A percentile compares a stretch with the other conserved stretches of the same genome.
phyloP scores from a whole-genome alignment of 768 basidiomycete species.

The Tephrocybe sp. region DNA sequence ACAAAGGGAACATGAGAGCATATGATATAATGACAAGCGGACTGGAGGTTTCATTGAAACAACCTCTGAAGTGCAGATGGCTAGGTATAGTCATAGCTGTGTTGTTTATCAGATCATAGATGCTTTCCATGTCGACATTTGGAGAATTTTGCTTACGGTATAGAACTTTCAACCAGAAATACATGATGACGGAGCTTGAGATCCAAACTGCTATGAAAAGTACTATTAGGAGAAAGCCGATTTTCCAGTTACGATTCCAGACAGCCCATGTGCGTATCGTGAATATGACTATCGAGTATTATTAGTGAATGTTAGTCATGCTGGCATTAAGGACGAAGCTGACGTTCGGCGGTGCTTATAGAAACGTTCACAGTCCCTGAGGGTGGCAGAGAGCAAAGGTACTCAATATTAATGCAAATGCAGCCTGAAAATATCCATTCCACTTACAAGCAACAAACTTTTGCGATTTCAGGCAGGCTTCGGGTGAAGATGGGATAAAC shows the following conservation, averaged over 20 bases:
- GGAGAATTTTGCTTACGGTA: not conserved
- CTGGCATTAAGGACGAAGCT: not conserved
- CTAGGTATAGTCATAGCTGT: not conserved
- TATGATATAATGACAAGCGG: not conserved
- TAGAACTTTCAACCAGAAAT: not conserved
- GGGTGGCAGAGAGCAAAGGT: too few relatives aligned
- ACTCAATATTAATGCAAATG: not conserved
- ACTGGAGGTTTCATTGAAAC: not conserved
- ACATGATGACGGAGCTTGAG: constrained; percentile 7
- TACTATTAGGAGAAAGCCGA: constrained; percentile 11
- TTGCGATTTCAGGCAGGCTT: not conserved
- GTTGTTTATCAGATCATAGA: not conserved
- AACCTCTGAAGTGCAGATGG: not conserved
- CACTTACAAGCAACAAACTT: not conserved
- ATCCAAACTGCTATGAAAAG: constrained; percentile 12
- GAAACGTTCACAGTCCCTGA: constrained; percentile 3
- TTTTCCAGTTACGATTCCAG: constrained; percentile 15
- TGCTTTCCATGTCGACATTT: not conserved
- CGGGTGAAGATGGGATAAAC: not conserved
- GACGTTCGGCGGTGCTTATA: constrained; percentile 4
- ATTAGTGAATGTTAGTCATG: not conserved
- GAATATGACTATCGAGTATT: constrained; percentile 16
- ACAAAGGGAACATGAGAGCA: not conserved
- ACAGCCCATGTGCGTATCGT: constrained; percentile 21
- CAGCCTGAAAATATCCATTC: not conserved